Percentiles rank a stretch among this genome's conserved stretches.
Conservation (phyloP, 148 eudicot genomes). For the Simmondsia chinensis region DNA sequence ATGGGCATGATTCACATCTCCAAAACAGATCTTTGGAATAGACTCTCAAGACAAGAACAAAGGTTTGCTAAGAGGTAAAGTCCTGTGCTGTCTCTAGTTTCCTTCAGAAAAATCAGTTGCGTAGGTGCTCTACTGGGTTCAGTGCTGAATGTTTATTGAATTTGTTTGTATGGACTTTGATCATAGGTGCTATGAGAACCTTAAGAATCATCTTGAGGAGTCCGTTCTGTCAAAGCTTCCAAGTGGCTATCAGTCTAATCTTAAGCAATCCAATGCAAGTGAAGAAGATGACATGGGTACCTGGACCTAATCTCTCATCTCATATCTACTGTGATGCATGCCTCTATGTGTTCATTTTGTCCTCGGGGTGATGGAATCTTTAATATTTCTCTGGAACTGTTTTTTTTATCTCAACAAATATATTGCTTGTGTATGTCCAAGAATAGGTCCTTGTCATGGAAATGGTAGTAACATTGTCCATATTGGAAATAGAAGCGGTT, state of each 20-base stretch:
- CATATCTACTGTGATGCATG: background rate
- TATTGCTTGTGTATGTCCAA: no score
- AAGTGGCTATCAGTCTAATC: slow-evolving; percentile 69
- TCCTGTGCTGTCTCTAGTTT: no score
- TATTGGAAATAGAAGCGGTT: no score
- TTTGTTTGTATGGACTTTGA: slow-evolving; percentile 3
- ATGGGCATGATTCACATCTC: slow-evolving; percentile 61
- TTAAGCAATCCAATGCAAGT: slow-evolving; percentile 83
- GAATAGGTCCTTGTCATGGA: no score
- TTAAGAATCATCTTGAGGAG: slow-evolving; percentile 49
- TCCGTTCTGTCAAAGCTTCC: slow-evolving; percentile 73
- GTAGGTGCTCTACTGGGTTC: background rate
- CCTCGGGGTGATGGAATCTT: background rate
- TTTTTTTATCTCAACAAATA: no score
- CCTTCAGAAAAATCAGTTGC: no score
- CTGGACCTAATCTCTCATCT: background rate
- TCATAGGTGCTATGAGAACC: slow-evolving; percentile 52
- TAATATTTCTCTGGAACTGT: background rate
- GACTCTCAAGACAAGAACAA: slow-evolving; percentile 74
- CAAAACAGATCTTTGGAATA: slow-evolving; percentile 65
- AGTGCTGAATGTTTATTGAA: background rate
- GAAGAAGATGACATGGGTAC: slow-evolving; percentile 98
- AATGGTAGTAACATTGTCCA: no score
- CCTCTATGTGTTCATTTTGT: background rate
- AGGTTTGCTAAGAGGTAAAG: slow-evolving; percentile 53